Evolutionary conservation across 176 grass and related monocot species (phyloP), one percentile per base, ranked within the genome.

Genomic region (Oryza australiensis): DNA sequence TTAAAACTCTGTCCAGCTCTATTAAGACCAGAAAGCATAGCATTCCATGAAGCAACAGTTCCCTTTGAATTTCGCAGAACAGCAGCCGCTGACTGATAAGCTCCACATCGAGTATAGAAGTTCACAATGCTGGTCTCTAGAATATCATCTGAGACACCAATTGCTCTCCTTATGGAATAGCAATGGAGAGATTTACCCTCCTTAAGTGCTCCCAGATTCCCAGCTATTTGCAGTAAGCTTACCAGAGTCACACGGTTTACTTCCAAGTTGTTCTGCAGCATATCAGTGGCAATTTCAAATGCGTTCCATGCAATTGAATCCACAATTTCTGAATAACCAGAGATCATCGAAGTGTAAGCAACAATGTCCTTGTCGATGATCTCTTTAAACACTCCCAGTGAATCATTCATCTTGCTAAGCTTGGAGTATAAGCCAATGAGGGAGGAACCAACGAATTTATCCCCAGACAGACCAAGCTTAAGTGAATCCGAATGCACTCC

Each of bases 381-480:
- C 64, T 92, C 91, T 74, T 87, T 18, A 64, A 92, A 89, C 11
- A 23, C 87, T 84, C 28, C 53, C 1, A 70, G 48, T 37, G 84
- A 85, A 84, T 84, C 84, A 20, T 84, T 30, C 26, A 82, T 81
- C 42, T 29, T 68, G 55, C 67, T 77, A 64, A 83, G 74, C 75
- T 60, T 86, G 9, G 84, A 92, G 87, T 92, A 92, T 38, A 92
- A 68, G 51, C 76, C 84, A 65, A 89, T 43, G 41, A 92, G 84
- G 37, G 87, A 92, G 70, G 91, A 92, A 57, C 91, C 87, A 11
- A 92, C 80, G 53, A 87, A 92, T 51, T 78, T 92, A 87, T 89
- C 77, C 34, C 34, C 34, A 65, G 22, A 73, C 28, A 92, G 60
- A 65, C 81, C 84, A 92, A 84, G 65, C 67, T 92, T 92, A 37